Evolutionary conservation across 352 stramenopile genomes (phyloP).

Genomic region (Phytophthora citricola): DNA sequence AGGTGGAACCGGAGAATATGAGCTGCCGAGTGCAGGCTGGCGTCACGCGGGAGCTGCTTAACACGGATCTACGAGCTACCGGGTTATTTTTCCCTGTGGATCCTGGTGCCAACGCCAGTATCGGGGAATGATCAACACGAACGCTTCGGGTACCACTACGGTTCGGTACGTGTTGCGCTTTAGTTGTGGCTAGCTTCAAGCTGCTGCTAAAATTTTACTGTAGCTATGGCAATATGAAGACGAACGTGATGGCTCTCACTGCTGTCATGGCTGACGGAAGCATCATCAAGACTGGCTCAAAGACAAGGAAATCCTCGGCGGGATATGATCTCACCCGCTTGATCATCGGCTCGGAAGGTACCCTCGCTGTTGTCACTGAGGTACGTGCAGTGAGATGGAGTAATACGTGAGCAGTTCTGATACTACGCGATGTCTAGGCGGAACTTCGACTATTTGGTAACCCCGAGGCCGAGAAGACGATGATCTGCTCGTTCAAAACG

Average conservation of each 20-base stretch:
- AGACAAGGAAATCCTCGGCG: conserved; percentile 94
- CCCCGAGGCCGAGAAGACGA: conserved; percentile 88
- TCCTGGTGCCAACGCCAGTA: conserved; percentile 94
- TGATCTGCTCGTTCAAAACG: conserved; percentile 92
- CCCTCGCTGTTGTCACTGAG: conserved; percentile 96
- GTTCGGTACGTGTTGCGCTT: conserved; percentile 22
- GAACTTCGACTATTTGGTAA: conserved; percentile 94
- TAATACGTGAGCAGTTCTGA: conserved; percentile 1
- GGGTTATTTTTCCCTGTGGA: conserved; percentile 97
- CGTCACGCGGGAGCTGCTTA: conserved; percentile 92
- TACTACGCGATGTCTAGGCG: conserved; percentile 36
- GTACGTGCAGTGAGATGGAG: conserved; percentile 16
- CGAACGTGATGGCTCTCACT: conserved; percentile 94
- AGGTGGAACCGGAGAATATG: conserved; percentile 51
- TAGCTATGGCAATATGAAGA: conserved; percentile 96
- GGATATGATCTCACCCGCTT: conserved; percentile 96
- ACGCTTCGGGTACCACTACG: conserved; percentile 88
- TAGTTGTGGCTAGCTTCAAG: not conserved
- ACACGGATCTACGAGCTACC: conserved; percentile 83
- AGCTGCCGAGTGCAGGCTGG: conserved; percentile 93
- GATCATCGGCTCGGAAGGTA: conserved; percentile 96
- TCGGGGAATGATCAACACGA: conserved; percentile 95
- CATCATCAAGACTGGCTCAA: conserved; percentile 89
- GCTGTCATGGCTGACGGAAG: conserved; percentile 91
- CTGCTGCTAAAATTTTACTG: not conserved